These are phyloP conservation scores for Hortaea werneckii DNA, from an alignment of 2,329 filamentous ascomycete genomes.

Conservation along the genomic window DNA sequence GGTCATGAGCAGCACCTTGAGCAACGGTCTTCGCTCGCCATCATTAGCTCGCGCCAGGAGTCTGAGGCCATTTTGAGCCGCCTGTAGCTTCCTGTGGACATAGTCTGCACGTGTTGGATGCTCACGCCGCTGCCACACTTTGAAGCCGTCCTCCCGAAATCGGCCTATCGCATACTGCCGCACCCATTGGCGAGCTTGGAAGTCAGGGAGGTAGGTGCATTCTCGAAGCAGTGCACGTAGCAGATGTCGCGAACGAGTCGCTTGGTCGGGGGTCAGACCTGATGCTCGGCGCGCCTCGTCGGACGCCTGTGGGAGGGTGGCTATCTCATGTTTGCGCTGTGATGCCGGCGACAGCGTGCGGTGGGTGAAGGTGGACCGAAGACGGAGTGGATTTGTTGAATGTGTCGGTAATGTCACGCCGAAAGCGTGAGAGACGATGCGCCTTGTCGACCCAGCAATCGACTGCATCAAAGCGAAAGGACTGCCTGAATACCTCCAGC, in stretches of 20 bases:
- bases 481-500: no score
- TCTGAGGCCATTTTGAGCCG: constrained; percentile 35
- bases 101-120: constrained; percentile 6
- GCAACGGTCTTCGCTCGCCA: constrained; percentile 41
- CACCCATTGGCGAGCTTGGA: constrained; percentile 42
- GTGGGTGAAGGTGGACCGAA: no score
- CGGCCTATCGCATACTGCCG: constrained; percentile 37
- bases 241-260: constrained; percentile 32
- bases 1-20: constrained; percentile 43
- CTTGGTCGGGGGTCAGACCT: constrained; percentile 4
- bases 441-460: no score
- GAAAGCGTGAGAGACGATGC: no score
- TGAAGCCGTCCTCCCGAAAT: constrained; percentile 30
- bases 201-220: constrained; percentile 51
- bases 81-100: constrained; percentile 12
- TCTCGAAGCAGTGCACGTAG: constrained; percentile 49
- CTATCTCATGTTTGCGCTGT: background rate
- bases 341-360: no score
- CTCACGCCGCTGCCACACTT: constrained; percentile 9
- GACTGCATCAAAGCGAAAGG: no score
- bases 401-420: no score
- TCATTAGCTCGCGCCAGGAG: constrained; percentile 44
- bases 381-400: no score
- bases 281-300: background rate
- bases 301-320: no score